Evolutionary conservation across 2,329 filamentous ascomycete species (phyloP), one percentile per base, ranked within the genome.

Genomic region (Corinectria fuckeliana): DNA sequence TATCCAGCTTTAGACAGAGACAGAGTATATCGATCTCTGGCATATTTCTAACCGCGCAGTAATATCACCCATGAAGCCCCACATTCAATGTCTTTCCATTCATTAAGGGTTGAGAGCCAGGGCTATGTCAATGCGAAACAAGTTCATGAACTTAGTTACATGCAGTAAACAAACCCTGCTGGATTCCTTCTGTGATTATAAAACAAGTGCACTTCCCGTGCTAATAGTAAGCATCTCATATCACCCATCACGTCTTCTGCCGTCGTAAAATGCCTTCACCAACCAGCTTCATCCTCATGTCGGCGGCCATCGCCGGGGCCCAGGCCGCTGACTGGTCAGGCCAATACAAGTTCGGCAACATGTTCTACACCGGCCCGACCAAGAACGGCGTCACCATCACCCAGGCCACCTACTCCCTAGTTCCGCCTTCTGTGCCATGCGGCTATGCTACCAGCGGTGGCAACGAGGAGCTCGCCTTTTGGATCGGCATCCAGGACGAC

Each of bases 391-490:
- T 61, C 2, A 61, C 56, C 23, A 61, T 61, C 18, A 61, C 59
- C 9, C 36, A 42, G 34, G 59, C 59, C 2, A 61, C 59, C 2
- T 61, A 59, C 10, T 61, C 59, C 8, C 9, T 61, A 21, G 45
- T 59, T 0, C 59, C 56, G 1, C 59, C 59, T 1, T 36, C 55
- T 4, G 32, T 51, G 1, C 59, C 59, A 2, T 61, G 59, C 8
- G 59, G 59, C 9, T 61, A 61, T n/a, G 59, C 59, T 4, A 61
- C 59, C 10, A 61, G 45, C 9, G 59, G 59, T 5, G 59, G 59
- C 18, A 61, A 61, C 16, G 59, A 61, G n/a, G 59, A 61, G 18
- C 56, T 61, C n/a, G 59, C 59, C 11, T 20, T 61, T 9, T 61
- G 59, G 56, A 61, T 61, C n/a, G 59, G 56, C 4, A 59, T 61